Evolutionary conservation across 495 filamentous ascomycete genomes (phyloP).

Genomic region (Gamarada debralockiae): DNA sequence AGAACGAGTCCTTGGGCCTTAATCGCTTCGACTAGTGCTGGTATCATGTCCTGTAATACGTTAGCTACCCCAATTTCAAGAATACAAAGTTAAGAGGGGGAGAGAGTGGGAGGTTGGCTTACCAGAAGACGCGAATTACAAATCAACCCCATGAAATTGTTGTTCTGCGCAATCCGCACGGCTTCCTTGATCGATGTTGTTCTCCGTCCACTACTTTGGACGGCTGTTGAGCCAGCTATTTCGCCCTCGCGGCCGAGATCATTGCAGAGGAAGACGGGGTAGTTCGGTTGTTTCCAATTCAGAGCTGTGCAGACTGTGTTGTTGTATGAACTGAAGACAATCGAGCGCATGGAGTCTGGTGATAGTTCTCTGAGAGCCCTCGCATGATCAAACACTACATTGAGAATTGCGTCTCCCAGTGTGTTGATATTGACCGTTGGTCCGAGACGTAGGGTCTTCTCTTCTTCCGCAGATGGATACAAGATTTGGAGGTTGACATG

Average conservation of each 20-base stretch:
- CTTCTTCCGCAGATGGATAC: slow-evolving; percentile 72
- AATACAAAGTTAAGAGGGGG: slow-evolving; percentile 6
- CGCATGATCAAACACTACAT: slow-evolving; percentile 87
- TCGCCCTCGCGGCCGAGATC: slow-evolving; percentile 62
- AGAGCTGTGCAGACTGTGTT: slow-evolving; percentile 83
- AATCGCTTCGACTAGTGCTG: slow-evolving; percentile 85
- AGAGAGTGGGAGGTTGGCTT: no score
- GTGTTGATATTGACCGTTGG: slow-evolving; percentile 80
- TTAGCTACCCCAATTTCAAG: slow-evolving; percentile 29
- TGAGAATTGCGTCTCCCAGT: slow-evolving; percentile 79
- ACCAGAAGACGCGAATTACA: slow-evolving; percentile 84
- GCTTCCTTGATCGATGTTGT: slow-evolving; percentile 90
- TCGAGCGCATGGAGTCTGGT: slow-evolving; percentile 68
- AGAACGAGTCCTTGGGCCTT: slow-evolving; percentile 91
- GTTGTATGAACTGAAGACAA: slow-evolving; percentile 92
- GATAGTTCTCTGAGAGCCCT: slow-evolving; percentile 64
- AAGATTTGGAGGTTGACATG: slow-evolving; percentile 85
- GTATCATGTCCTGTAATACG: slow-evolving; percentile 72
- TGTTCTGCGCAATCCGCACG: slow-evolving; percentile 86
- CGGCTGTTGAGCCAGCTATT: slow-evolving; percentile 21
- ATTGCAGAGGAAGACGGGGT: slow-evolving; percentile 92
- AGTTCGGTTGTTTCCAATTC: slow-evolving; percentile 99
- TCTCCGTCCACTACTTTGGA: slow-evolving; percentile 62
- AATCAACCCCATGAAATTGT: slow-evolving; percentile 97
- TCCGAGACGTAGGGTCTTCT: slow-evolving; percentile 59